These are phyloP conservation scores for Trichoderma sp. DNA, from an alignment of 2,329 filamentous ascomycete genomes.

Conservation along the genomic window DNA sequence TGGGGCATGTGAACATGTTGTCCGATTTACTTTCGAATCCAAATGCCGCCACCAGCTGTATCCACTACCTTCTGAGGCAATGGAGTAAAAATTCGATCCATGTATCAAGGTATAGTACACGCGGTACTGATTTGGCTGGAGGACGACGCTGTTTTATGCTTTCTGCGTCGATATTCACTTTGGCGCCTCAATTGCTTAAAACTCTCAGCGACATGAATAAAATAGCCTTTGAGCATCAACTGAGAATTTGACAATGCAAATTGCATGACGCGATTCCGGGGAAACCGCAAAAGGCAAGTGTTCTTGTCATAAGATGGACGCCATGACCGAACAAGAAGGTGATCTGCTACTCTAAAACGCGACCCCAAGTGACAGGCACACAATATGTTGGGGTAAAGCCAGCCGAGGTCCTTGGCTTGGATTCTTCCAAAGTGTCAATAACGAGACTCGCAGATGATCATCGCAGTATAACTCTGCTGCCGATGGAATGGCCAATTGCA, in stretches of 20 bases:
- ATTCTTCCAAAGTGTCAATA: not conserved
- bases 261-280: not conserved
- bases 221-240: not conserved
- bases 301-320: not conserved
- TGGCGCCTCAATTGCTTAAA: not conserved
- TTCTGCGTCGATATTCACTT: not conserved
- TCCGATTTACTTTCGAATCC: not conserved
- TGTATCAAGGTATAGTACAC: not conserved
- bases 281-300: not conserved
- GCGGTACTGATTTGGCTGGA: not conserved
- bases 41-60: too few species aligned
- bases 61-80: too few species aligned
- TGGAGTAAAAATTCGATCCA: not conserved
- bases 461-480: not conserved
- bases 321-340: constrained; percentile 7
- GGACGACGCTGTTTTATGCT: not conserved
- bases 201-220: not conserved
- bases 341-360: not conserved
- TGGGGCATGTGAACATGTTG: not conserved
- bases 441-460: not conserved
- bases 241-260: not conserved
- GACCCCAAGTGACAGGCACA: not conserved
- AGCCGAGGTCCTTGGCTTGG: not conserved
- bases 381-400: not conserved
- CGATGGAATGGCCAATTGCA: not conserved